A percentile compares a stretch with the other conserved stretches of the same genome.
Conservation (phyloP, 306 rosid species). For the Vicia sativa region DNA sequence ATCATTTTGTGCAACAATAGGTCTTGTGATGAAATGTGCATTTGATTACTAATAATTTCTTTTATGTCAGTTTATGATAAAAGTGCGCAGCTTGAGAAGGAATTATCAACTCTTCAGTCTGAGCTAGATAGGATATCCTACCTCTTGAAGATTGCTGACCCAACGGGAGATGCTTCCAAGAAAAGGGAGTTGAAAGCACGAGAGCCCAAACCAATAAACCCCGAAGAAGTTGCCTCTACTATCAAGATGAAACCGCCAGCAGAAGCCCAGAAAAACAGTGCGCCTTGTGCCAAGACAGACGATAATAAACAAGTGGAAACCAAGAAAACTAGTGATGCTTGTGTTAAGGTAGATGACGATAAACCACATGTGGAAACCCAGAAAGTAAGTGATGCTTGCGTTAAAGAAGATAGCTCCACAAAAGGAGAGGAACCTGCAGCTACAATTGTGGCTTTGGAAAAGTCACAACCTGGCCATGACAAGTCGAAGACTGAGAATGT, state of each 20-base stretch:
- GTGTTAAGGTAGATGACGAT: conserved; percentile 41
- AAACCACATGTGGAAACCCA: conserved; percentile 43
- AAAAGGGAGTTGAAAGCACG: conserved; percentile 68
- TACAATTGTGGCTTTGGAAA: conserved; percentile 40
- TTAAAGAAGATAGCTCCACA: conserved; percentile 35
- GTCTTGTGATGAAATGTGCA: conserved; percentile 9
- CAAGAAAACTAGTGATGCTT: conserved; percentile 41
- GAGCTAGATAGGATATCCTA: conserved; percentile 78
- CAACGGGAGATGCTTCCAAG: conserved; percentile 83
- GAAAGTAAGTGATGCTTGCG: conserved; percentile 41
- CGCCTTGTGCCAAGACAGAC: conserved; percentile 29
- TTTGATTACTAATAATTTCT: conserved; percentile 39
- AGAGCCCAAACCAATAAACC: conserved; percentile 51
- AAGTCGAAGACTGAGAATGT: conserved; percentile 49
- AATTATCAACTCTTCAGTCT: conserved; percentile 72
- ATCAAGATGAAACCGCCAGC: conserved; percentile 47
- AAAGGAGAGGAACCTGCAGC: conserved; percentile 48
- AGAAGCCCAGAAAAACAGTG: conserved; percentile 46
- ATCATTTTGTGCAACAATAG: conserved; percentile 17
- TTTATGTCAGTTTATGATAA: conserved; percentile 68
- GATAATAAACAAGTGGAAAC: conserved; percentile 47
- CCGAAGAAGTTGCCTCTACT: conserved; percentile 43
- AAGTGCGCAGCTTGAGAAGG: conserved; percentile 68
- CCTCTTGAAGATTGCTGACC: conserved; percentile 93
- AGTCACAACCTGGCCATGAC: conserved; percentile 49